Percentiles rank a stretch among this genome's conserved stretches.
phyloP scores from a whole-genome alignment of 768 basidiomycete species.

The Suillus plorans region DNA sequence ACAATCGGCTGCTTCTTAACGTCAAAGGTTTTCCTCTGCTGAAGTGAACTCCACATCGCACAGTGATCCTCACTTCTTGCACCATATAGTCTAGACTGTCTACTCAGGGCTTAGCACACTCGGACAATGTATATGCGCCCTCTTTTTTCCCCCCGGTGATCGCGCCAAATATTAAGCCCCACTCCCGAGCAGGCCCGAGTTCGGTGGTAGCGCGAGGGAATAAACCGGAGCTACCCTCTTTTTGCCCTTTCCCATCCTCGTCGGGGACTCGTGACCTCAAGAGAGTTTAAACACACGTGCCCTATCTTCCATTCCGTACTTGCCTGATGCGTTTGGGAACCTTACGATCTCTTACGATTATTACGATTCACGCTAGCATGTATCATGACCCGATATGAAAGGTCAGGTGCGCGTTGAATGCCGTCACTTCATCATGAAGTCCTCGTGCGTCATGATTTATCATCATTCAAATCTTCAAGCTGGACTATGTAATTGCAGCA shows the following conservation, averaged over 20 bases:
- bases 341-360: not conserved
- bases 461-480: not conserved
- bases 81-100: not conserved
- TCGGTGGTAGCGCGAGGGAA: not conserved
- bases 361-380: not conserved
- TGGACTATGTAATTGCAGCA: conserved; percentile 6
- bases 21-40: not conserved
- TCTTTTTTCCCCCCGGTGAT: not conserved
- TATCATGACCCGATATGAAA: not conserved
- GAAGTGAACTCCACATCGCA: not conserved
- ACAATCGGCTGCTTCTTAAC: not conserved
- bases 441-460: not conserved
- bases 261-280: conserved; percentile 10
- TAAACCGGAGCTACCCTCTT: conserved; percentile 7
- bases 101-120: not conserved
- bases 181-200: not conserved
- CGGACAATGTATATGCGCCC: not conserved
- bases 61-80: not conserved
- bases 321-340: conserved; percentile 1
- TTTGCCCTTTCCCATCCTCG: not conserved
- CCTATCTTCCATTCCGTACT: conserved; percentile 6
- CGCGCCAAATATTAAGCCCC: not conserved
- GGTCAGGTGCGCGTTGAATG: not conserved
- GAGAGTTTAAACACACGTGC: conserved; percentile 13
- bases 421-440: conserved; percentile 12